Evolutionary conservation across 306 rosid genomes (phyloP).

Genomic region (Pyrus pyrifolia): DNA sequence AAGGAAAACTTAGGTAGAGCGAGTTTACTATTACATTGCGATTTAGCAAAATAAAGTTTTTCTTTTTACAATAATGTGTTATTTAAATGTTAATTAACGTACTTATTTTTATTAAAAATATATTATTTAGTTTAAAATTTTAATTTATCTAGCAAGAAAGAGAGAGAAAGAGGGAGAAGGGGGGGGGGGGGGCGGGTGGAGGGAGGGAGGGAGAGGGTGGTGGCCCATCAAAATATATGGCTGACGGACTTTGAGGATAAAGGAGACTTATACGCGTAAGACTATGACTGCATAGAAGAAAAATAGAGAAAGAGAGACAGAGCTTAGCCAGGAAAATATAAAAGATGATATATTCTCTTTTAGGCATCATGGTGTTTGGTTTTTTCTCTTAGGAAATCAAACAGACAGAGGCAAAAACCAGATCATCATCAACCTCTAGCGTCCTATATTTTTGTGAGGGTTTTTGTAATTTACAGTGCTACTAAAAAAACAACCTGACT

Average conservation of each 20-base stretch:
- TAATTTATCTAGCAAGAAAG: no score
- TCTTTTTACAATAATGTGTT: no score
- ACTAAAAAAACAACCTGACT: constrained; percentile 34
- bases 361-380: constrained; percentile 44
- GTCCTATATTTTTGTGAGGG: constrained; percentile 21
- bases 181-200: constrained; percentile 11
- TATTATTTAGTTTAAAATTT: no score
- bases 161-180: neutral
- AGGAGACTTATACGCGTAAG: constrained; percentile 31
- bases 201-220: constrained; percentile 18
- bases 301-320: constrained; percentile 10
- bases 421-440: constrained; percentile 22
- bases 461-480: constrained; percentile 12
- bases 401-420: constrained; percentile 37
- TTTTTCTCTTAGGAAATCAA: constrained; percentile 42
- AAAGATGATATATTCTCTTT: constrained; percentile 24
- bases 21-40: no score
- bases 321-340: constrained; percentile 7
- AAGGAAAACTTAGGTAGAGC: neutral
- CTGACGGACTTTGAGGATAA: constrained; percentile 55
- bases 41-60: no score
- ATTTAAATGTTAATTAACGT: no score
- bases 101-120: no score
- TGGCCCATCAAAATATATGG: constrained; percentile 69
- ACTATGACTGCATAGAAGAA: constrained; percentile 17